Base-by-base conservation (phyloP, 2,329 filamentous ascomycete species). In the Calonectria henricotiae region DNA sequence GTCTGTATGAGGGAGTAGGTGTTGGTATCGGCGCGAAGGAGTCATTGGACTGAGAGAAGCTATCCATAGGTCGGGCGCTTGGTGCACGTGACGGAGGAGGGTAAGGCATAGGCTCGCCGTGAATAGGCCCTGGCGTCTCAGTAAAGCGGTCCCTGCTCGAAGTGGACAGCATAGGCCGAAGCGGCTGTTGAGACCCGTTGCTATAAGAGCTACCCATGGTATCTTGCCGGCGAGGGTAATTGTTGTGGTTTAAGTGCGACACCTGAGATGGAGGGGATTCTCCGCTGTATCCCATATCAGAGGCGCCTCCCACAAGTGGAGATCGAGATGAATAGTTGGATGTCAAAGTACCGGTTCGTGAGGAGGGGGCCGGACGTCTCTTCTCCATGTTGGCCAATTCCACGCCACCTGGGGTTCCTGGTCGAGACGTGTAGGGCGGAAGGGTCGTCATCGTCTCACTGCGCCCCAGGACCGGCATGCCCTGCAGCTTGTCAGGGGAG, bases 281-380 rank as follows among this genome's bases (percentile, higher is more conserved):
- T 44, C 82, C 79, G 25, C 78, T 78, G 76, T 86, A 87, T 23
- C 90, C 90, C 88, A 92, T 92, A 7, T 87, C 86, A 37, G 87
- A 86, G 6, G 91, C 90, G 69, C 89, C 85, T 20, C 84, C 82
- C 43, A 93, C 82, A 6, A 94, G 85, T 1, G 92, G 89, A 8
- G 89, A 87, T 70, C 91, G 89, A 3, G 92, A 90, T 13, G 86
- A 88, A 86, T 90, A 92, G 77, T 87, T 93, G n/a, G 84, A 85
- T 35, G 82, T 82, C 71, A 87, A 85, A 0, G 92, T 93, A 63
- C 83, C 80, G 82, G 80, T 81, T 79, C 88, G 81, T 72, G 85
- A 78, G 76, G 85, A 78, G 76, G 82, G 84, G 70, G 83, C 74
- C 44, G 85, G 88, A 65, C 83, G 86, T 80, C 86, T 87, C 74